phyloP scores from a whole-genome alignment of 2,329 filamentous ascomycete species.

The Ceratocystis alfenasii region DNA sequence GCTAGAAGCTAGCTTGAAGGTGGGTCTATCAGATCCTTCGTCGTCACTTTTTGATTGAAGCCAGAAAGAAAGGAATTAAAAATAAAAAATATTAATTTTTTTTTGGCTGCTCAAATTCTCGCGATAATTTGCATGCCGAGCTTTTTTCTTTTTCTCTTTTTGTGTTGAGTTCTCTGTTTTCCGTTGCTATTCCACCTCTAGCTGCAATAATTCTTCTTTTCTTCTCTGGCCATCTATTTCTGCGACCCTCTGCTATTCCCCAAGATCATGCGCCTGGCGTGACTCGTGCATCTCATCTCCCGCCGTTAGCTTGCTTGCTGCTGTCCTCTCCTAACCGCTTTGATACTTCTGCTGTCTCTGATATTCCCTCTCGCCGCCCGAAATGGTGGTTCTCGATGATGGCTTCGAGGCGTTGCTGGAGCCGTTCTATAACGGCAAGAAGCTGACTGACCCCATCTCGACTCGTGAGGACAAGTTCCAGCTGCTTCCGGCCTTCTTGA shows the following conservation, averaged over 20 bases:
- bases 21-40: slow-evolving; percentile 13
- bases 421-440: slow-evolving; percentile 58
- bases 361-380: background rate
- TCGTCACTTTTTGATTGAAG: slow-evolving; percentile 20
- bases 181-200: background rate
- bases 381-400: slow-evolving; percentile 46
- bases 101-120: background rate
- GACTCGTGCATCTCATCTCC: background rate
- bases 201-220: background rate
- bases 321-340: background rate
- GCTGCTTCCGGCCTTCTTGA: slow-evolving; percentile 88
- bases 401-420: slow-evolving; percentile 55
- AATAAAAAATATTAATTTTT: background rate
- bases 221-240: background rate
- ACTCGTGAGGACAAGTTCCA: slow-evolving; percentile 86
- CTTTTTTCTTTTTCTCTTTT: slow-evolving; percentile 1
- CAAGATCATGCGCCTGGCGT: background rate
- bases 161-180: background rate
- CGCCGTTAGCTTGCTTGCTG: background rate
- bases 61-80: slow-evolving; percentile 12
- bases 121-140: background rate
- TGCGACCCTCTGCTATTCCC: background rate
- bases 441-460: slow-evolving; percentile 52
- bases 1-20: slow-evolving; percentile 18
- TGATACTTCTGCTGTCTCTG: background rate